phyloP scores from a whole-genome alignment of 768 basidiomycete genomes.

The Suillus spraguei region DNA sequence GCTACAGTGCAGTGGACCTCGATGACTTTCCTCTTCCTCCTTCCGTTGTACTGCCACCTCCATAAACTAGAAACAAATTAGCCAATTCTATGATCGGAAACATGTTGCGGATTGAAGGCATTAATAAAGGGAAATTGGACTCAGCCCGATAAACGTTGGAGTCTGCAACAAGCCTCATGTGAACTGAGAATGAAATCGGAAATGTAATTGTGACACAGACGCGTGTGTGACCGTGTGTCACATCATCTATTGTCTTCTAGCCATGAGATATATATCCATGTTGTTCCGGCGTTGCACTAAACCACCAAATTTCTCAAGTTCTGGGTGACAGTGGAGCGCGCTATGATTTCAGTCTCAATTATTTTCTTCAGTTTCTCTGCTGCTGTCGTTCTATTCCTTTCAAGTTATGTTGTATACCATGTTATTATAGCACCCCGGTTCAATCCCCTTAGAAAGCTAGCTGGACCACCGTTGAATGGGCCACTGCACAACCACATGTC shows the following conservation, averaged over 20 bases:
- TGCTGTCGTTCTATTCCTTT: slow-evolving; percentile 13
- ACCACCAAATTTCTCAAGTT: background rate
- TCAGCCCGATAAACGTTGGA: background rate
- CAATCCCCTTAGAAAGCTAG: slow-evolving; percentile 54
- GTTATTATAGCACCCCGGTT: slow-evolving; percentile 28
- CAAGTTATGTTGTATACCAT: slow-evolving; percentile 29
- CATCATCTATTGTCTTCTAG: slow-evolving; percentile 15
- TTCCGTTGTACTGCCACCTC: slow-evolving; percentile 15
- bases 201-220: slow-evolving; percentile 10
- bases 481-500: slow-evolving; percentile 58
- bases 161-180: slow-evolving; percentile 4
- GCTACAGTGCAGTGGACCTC: slow-evolving; percentile 44
- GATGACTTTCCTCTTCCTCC: slow-evolving; percentile 52
- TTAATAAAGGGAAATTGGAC: slow-evolving; percentile 2
- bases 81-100: background rate
- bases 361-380: slow-evolving; percentile 15
- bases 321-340: background rate
- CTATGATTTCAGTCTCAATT: slow-evolving; percentile 14
- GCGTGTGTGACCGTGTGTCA: slow-evolving; percentile 12
- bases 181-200: background rate
- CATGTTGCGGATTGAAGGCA: background rate
- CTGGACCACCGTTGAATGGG: slow-evolving; percentile 57
- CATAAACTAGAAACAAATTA: slow-evolving; percentile 1
- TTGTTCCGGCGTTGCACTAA: slow-evolving; percentile 1
- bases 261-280: slow-evolving; percentile 10